A percentile compares a stretch with the other conserved stretches of the same genome.
These are phyloP conservation scores for Apiospora hydei DNA, from an alignment of 2,329 filamentous ascomycete species.

Conservation along the genomic window DNA sequence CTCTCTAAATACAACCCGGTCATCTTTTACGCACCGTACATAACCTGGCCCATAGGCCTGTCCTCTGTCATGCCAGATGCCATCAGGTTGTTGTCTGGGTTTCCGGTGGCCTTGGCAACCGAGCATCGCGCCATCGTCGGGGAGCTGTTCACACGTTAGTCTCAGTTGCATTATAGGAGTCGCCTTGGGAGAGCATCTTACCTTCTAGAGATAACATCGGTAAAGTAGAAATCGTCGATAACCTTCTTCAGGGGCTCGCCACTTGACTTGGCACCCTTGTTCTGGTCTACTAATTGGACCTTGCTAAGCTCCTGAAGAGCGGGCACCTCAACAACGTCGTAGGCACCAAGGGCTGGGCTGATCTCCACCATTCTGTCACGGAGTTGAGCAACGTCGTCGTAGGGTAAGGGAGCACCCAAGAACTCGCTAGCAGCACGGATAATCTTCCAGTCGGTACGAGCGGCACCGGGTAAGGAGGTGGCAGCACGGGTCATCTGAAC, in stretches of 20 bases:
- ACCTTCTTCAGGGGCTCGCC: slow-evolving; percentile 81
- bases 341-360: slow-evolving; percentile 85
- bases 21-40: slow-evolving; percentile 59
- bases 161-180: slow-evolving; percentile 30
- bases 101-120: slow-evolving; percentile 84
- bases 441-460: slow-evolving; percentile 99
- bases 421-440: slow-evolving; percentile 93
- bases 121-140: slow-evolving; percentile 99
- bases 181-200: slow-evolving; percentile 53
- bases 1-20: slow-evolving; percentile 27
- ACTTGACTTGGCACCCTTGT: slow-evolving; percentile 82
- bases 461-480: slow-evolving; percentile 85
- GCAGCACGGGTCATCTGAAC: slow-evolving; percentile 93
- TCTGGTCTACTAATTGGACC: slow-evolving; percentile 94
- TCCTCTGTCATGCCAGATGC: slow-evolving; percentile 72
- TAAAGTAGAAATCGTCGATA: slow-evolving; percentile 98
- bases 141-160: slow-evolving; percentile 66
- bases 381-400: slow-evolving; percentile 89
- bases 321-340: slow-evolving; percentile 88
- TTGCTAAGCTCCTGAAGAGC: slow-evolving; percentile 80
- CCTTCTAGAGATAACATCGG: slow-evolving; percentile 96
- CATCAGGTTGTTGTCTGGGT: slow-evolving; percentile 82
- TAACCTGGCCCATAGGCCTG: slow-evolving; percentile 66
- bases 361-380: slow-evolving; percentile 96
- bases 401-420: slow-evolving; percentile 84